A percentile compares a stretch with the other conserved stretches of the same genome.
Evolutionary conservation across 2,329 filamentous ascomycete genomes (phyloP).

Genomic region (Raffaelea arxii): DNA sequence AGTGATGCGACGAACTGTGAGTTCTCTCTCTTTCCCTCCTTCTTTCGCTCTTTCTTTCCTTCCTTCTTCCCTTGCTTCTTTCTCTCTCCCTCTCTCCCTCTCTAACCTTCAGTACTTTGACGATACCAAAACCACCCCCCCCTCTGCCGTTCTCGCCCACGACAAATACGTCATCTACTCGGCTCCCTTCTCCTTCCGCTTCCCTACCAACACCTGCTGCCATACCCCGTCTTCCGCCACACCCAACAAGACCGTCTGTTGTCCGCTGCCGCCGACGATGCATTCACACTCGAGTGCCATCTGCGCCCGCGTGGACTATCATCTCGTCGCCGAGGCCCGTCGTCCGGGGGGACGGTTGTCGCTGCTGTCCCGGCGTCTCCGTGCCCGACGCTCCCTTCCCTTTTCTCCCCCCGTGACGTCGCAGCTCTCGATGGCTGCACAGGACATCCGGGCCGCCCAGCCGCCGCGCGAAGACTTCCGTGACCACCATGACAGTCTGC

Average conservation of each 20-base stretch:
- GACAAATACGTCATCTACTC: background rate
- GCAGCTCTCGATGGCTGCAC: too few relatives aligned
- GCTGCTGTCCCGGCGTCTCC: background rate
- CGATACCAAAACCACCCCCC: background rate
- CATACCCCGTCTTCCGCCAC: background rate
- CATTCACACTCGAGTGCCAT: background rate
- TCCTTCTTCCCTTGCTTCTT: too few relatives aligned
- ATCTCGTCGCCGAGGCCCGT: conserved; percentile 1
- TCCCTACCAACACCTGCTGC: background rate
- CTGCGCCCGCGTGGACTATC: conserved; percentile 2
- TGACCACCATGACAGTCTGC: too few relatives aligned
- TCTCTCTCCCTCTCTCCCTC: too few relatives aligned
- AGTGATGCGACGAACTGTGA: background rate
- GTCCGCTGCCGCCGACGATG: conserved; percentile 4
- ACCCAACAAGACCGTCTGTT: background rate
- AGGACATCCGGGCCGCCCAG: too few relatives aligned
- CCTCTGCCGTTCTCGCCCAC: background rate
- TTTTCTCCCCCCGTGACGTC: too few relatives aligned
- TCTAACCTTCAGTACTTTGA: background rate
- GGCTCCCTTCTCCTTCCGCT: background rate
- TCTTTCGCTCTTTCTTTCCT: too few relatives aligned
- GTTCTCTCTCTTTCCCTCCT: background rate
- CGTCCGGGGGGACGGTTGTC: too few relatives aligned
- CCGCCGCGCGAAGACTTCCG: too few relatives aligned
- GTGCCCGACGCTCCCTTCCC: background rate